Percentiles rank a stretch among this genome's conserved stretches.
Evolutionary conservation across 192 early-diverging fungal genomes (phyloP).

Genomic region (Phycomyces nitens): DNA sequence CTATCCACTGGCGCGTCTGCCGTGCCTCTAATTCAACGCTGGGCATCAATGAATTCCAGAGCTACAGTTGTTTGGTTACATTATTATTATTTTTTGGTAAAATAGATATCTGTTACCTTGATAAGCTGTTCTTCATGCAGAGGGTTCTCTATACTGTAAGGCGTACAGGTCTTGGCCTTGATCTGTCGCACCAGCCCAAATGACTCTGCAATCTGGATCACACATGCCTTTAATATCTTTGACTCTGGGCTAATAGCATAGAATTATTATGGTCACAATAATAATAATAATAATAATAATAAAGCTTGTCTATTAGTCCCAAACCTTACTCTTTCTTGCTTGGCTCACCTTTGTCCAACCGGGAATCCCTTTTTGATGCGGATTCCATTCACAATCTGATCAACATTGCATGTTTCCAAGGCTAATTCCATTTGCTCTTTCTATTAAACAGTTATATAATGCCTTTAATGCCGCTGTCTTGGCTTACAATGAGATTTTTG

Average conservation of each 20-base stretch:
- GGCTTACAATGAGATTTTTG: slow-evolving; percentile 33
- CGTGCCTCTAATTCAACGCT: slow-evolving; percentile 43
- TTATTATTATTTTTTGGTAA: slow-evolving; percentile 2
- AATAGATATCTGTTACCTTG: slow-evolving; percentile 43
- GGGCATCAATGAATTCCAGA: slow-evolving; percentile 64
- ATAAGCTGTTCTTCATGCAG: slow-evolving; percentile 60
- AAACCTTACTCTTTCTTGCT: too few relatives aligned
- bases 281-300: not conserved
- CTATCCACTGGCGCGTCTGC: slow-evolving; percentile 60
- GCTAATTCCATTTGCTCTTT: not conserved
- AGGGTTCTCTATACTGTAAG: slow-evolving; percentile 55
- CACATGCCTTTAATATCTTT: slow-evolving; percentile 45
- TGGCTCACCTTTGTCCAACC: not conserved
- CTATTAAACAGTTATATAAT: not conserved
- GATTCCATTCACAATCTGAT: not conserved
- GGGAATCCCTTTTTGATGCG: slow-evolving; percentile 2
- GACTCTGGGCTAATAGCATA: slow-evolving; percentile 45
- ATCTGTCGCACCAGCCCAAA: slow-evolving; percentile 55
- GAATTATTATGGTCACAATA: too few relatives aligned
- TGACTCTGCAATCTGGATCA: slow-evolving; percentile 47
- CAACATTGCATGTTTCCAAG: not conserved
- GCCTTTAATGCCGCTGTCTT: slow-evolving; percentile 27
- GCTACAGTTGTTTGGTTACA: slow-evolving; percentile 26
- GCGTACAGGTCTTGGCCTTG: slow-evolving; percentile 55
- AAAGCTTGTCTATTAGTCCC: too few relatives aligned